Percentiles rank a stretch among this genome's conserved stretches.
Evolutionary conservation across 2,329 filamentous ascomycete species (phyloP).

Genomic region (Colletotrichum paranaense): DNA sequence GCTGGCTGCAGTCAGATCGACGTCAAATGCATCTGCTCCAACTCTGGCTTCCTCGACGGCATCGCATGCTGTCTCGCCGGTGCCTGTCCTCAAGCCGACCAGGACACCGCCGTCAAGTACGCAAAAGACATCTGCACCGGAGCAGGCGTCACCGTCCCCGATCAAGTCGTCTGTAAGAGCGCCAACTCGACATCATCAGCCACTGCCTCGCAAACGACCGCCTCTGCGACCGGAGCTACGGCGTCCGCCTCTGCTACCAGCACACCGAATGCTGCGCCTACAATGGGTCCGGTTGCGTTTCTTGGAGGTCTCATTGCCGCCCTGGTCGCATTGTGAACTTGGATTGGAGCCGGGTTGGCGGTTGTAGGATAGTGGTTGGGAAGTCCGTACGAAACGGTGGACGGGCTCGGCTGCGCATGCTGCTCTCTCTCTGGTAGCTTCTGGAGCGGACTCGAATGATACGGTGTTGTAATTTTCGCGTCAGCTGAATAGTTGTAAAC

Average conservation of each 20-base stretch:
- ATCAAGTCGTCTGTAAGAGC: conserved; percentile 49
- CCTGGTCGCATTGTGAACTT: conserved; percentile 14
- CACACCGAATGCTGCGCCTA: conserved; percentile 26
- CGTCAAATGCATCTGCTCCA: conserved; percentile 55
- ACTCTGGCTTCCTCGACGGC: conserved; percentile 50
- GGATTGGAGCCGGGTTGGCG: too few relatives aligned
- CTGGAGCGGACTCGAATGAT: neutral
- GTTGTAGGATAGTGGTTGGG: neutral
- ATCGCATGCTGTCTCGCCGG: conserved; percentile 55
- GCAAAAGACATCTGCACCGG: conserved; percentile 52
- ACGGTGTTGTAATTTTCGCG: neutral
- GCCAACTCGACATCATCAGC: conserved; percentile 16
- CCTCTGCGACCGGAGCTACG: neutral
- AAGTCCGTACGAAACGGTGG: neutral
- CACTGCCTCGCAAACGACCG: neutral
- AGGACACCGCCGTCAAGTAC: conserved; percentile 48
- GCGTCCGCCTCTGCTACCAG: conserved; percentile 10
- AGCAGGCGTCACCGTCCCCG: conserved; percentile 48
- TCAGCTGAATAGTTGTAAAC: neutral
- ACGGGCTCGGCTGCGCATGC: neutral
- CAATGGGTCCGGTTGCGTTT: conserved; percentile 25
- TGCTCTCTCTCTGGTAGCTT: neutral
- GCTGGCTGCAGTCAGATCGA: conserved; percentile 52
- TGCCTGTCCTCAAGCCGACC: conserved; percentile 46
- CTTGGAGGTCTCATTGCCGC: conserved; percentile 33